Evolutionary conservation across 345 rosid species (phyloP).

Genomic region (Turnera subulata): DNA sequence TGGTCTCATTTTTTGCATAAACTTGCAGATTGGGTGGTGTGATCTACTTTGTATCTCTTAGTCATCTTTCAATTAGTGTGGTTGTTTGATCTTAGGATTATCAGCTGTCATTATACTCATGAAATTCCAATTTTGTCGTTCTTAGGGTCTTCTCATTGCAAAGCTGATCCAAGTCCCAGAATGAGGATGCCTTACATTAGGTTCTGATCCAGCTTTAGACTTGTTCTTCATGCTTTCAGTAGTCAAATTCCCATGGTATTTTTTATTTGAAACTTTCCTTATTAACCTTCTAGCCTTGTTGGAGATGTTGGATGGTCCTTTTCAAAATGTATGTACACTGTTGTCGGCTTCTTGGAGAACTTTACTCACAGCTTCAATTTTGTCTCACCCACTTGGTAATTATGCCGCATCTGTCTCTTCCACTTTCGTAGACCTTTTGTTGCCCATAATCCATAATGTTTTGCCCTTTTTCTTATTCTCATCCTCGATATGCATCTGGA

Average conservation of each 20-base stretch:
- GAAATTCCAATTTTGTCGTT: constrained; percentile 25
- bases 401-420: not conserved
- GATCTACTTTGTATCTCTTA: constrained; percentile 47
- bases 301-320: constrained; percentile 5
- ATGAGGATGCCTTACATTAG: constrained; percentile 22
- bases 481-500: too few relatives aligned
- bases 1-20: constrained; percentile 39
- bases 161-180: constrained; percentile 20
- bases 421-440: not conserved
- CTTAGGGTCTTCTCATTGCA: constrained; percentile 24
- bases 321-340: not conserved
- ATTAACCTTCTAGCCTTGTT: not conserved
- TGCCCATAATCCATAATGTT: too few relatives aligned
- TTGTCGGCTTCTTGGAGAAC: not conserved
- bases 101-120: constrained; percentile 24
- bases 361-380: not conserved
- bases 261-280: constrained; percentile 1
- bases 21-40: constrained; percentile 47
- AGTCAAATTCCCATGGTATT: constrained; percentile 3
- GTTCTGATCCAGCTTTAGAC: constrained; percentile 16
- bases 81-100: constrained; percentile 43
- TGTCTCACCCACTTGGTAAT: not conserved
- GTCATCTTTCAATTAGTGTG: constrained; percentile 40
- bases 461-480: too few relatives aligned
- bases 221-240: not conserved